Evolutionary conservation across 495 filamentous ascomycete genomes (phyloP).

Genomic region (Thozetella sp.): DNA sequence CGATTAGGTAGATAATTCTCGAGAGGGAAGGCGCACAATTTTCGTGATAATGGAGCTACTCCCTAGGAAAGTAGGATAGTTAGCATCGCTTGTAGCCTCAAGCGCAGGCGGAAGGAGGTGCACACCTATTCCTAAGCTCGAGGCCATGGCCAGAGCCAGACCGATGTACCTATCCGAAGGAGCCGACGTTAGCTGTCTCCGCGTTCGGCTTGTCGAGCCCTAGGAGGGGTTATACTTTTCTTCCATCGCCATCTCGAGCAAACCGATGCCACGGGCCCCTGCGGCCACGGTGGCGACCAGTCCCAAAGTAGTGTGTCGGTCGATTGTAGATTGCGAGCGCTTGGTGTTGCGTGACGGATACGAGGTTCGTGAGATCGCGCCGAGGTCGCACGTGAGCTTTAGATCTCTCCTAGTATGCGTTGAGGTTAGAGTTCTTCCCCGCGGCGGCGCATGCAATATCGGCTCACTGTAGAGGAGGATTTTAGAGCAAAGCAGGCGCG

Average conservation of each 20-base stretch:
- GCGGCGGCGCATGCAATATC: not conserved
- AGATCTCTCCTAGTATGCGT: too few relatives aligned
- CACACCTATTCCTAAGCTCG: constrained; percentile 92
- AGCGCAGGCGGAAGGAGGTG: constrained; percentile 2
- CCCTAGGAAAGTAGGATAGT: constrained; percentile 50
- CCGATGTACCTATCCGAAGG: constrained; percentile 76
- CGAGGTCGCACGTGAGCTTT: too few relatives aligned
- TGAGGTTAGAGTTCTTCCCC: not conserved
- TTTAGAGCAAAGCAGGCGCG: too few relatives aligned
- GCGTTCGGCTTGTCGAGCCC: not conserved
- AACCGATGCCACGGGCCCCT: too few relatives aligned
- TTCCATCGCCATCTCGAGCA: constrained; percentile 71
- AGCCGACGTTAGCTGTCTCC: constrained; percentile 35
- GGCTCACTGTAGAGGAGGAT: too few relatives aligned
- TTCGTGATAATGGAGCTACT: constrained; percentile 95
- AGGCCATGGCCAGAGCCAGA: constrained; percentile 83
- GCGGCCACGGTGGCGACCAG: not conserved
- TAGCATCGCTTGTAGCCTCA: not conserved
- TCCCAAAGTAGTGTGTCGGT: not conserved
- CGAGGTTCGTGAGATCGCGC: not conserved
- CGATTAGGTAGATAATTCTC: not conserved
- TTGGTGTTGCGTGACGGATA: too few relatives aligned
- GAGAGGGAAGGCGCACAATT: constrained; percentile 56
- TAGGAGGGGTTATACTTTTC: constrained; percentile 71
- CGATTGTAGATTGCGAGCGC: not conserved